Percentiles rank a stretch among this genome's conserved stretches.
phyloP scores from a whole-genome alignment of 2,329 filamentous ascomycete species.

The Aureobasidium zeae region DNA sequence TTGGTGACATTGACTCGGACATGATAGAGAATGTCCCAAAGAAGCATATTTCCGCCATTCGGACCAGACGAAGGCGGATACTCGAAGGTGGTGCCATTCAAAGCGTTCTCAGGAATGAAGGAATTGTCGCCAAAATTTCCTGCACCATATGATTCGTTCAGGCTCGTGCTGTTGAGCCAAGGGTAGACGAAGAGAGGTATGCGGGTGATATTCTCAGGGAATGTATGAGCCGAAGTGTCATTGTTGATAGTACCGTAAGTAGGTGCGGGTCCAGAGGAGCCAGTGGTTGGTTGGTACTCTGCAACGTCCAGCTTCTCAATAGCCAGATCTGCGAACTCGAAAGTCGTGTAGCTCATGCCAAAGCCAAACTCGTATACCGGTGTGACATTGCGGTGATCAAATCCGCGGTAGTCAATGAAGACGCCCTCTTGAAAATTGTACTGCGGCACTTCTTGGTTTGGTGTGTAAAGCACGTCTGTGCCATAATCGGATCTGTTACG shows the following conservation, averaged over 20 bases:
- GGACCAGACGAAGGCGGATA: slow-evolving; percentile 54
- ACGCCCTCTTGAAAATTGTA: slow-evolving; percentile 62
- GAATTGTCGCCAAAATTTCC: slow-evolving; percentile 49
- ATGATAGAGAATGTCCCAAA: slow-evolving; percentile 60
- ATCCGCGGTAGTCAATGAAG: slow-evolving; percentile 68
- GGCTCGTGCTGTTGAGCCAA: slow-evolving; percentile 55
- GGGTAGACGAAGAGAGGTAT: slow-evolving; percentile 57
- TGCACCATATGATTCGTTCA: slow-evolving; percentile 49
- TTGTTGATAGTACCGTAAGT: slow-evolving; percentile 42
- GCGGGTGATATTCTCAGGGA: slow-evolving; percentile 49
- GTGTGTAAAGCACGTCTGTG: slow-evolving; percentile 52
- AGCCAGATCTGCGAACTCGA: slow-evolving; percentile 56
- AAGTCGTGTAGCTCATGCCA: slow-evolving; percentile 68
- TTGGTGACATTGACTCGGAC: slow-evolving; percentile 60
- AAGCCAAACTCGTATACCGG: slow-evolving; percentile 71
- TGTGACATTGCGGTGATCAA: slow-evolving; percentile 53
- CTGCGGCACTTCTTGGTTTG: slow-evolving; percentile 62
- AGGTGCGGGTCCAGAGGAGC: slow-evolving; percentile 53
- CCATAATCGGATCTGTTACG: slow-evolving; percentile 56
- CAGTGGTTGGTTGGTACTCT: slow-evolving; percentile 49
- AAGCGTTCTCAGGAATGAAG: slow-evolving; percentile 51
- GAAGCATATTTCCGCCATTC: slow-evolving; percentile 48
- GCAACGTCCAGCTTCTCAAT: slow-evolving; percentile 39
- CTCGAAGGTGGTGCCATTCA: slow-evolving; percentile 47
- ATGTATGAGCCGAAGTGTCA: slow-evolving; percentile 49